Evolutionary conservation across 495 filamentous ascomycete genomes (phyloP), one percentile per base, ranked within the genome.

Genomic region (Xylaria scruposa): DNA sequence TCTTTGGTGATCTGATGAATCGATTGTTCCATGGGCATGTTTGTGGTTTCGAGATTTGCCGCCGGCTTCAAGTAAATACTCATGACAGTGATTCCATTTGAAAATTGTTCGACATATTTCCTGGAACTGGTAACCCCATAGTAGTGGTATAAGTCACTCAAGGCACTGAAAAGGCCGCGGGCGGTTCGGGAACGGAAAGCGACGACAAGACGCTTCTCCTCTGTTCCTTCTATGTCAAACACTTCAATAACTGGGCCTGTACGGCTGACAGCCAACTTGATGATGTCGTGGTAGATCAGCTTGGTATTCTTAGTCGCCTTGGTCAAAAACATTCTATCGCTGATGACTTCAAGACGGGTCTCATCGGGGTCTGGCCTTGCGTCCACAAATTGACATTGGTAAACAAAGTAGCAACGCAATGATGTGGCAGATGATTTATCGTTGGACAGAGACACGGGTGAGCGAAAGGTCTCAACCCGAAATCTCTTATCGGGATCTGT

Each of bases 1-100:
- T 99, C 96, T 87, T 98, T 98, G 86, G 97, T 97, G 83, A 99
- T 97, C 83, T 99, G 97, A 85, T 98, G 94, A 74, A 99, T 97
- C 10, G 95, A 95, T 54, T 94, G 90, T 78, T 97, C 93, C 70
- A 99, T 96, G 19, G 85, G 80, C 67, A 85, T 81, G 67, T 78
- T 78, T 79, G 84, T 67, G 80, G 82, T 46, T 81, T 85, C 77
- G 77, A 86, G 49, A 83, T 85, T 75, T 84, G 85, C 61, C 83
- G 88, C 85, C 42, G 94, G 96, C 61, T 90, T 88, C 56, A 99
- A 86, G 82, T 99, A 99, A 19, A 97, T 88, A 53, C 94, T 97
- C 85, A 98, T 95, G 74, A 98, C 93, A 17, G 93, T 96, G 79
- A 97, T 96, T 64, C 96, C 96, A 80, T 98, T 99, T 75, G 95